A percentile compares a stretch with the other conserved stretches of the same genome.
These are phyloP conservation scores for Fabrea salina DNA, from an alignment of 169 alveolate genomes.

Conservation along the genomic window DNA sequence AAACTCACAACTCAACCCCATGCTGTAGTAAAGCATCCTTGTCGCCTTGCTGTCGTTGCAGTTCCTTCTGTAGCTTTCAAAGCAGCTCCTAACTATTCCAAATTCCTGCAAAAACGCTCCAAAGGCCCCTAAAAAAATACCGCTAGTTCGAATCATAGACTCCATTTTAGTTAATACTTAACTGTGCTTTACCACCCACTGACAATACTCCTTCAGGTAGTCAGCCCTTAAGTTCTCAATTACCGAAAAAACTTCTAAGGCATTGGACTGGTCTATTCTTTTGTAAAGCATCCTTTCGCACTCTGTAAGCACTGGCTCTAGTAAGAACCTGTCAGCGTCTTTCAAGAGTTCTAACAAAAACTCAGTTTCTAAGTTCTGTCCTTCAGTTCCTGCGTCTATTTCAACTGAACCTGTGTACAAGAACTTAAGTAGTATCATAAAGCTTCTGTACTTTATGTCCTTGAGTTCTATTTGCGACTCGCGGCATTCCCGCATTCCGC, in stretches of 20 bases:
- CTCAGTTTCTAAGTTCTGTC: slow-evolving; percentile 41
- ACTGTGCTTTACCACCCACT: not conserved
- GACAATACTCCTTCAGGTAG: not conserved
- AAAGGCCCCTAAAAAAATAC: no score
- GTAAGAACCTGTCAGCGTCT: slow-evolving; percentile 45
- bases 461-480: slow-evolving; percentile 47
- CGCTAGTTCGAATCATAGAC: no score
- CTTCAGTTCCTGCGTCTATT: slow-evolving; percentile 39
- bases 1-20: slow-evolving; percentile 1
- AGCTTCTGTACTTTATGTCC: slow-evolving; percentile 45
- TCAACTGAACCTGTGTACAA: slow-evolving; percentile 60
- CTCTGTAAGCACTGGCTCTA: slow-evolving; percentile 30
- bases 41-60: slow-evolving; percentile 18
- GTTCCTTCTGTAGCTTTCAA: not conserved
- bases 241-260: not conserved
- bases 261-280: not conserved
- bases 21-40: slow-evolving; percentile 1
- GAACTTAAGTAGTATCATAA: slow-evolving; percentile 52
- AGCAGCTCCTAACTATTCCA: not conserved
- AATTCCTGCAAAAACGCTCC: slow-evolving; percentile 8
- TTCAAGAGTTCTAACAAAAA: slow-evolving; percentile 45
- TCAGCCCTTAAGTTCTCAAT: not conserved
- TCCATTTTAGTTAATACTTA: no score
- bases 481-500: slow-evolving; percentile 58
- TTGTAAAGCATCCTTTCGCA: slow-evolving; percentile 10